Evolutionary conservation across 2,329 filamentous ascomycete genomes (phyloP).

Genomic region (Calonectria henricotiae): DNA sequence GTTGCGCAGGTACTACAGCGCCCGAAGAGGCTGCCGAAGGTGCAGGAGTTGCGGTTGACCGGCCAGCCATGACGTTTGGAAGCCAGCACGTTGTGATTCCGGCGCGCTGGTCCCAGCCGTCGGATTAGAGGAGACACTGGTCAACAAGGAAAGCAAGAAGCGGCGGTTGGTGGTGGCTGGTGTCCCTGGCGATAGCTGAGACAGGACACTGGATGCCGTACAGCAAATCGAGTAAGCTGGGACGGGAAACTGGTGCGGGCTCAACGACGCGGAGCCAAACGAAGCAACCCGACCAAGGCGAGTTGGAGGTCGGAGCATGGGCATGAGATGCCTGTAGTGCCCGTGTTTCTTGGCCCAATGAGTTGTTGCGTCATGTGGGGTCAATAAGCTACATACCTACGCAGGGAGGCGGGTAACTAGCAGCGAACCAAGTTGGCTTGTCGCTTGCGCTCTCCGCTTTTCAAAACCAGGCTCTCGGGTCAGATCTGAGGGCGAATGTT

Average conservation of each 20-base stretch:
- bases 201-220: neutral
- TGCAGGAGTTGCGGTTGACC: slow-evolving; percentile 36
- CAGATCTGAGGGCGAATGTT: neutral
- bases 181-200: neutral
- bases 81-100: neutral
- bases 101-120: neutral
- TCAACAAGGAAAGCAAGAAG: neutral
- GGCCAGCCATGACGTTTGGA: slow-evolving; percentile 43
- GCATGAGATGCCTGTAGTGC: neutral
- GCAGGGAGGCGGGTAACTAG: neutral
- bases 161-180: neutral
- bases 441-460: neutral
- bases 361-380: slow-evolving; percentile 36
- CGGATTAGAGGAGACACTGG: neutral
- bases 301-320: slow-evolving; percentile 18
- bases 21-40: slow-evolving; percentile 42
- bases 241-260: neutral
- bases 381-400: neutral
- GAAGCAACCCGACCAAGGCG: slow-evolving; percentile 6
- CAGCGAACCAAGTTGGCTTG: neutral
- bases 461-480: neutral
- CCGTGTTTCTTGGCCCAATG: neutral
- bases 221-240: neutral
- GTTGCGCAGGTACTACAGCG: slow-evolving; percentile 77
- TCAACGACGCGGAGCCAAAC: neutral